Percentiles rank a stretch among this genome's conserved stretches.
Evolutionary conservation across 441 rosid species (phyloP).

Genomic region (Theobroma grandiflorum): DNA sequence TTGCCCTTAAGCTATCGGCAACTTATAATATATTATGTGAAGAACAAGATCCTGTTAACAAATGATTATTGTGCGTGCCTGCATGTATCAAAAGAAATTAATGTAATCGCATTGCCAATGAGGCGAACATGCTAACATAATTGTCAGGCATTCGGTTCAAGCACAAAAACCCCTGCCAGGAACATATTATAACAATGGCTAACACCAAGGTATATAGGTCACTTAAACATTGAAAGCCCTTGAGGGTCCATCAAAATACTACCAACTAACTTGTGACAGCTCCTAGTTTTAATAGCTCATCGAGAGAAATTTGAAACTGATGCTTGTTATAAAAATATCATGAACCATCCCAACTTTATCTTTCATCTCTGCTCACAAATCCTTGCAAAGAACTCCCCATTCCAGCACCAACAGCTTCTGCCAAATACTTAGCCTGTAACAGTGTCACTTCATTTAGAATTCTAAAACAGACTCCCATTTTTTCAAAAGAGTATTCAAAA

Average conservation of each 20-base stretch:
- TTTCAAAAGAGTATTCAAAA: background rate
- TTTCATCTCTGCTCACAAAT: slow-evolving; percentile 55
- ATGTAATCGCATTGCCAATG: no score
- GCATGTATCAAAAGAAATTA: no score
- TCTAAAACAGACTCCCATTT: slow-evolving; percentile 7
- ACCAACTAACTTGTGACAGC: background rate
- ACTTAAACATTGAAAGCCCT: background rate
- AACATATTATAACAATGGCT: background rate
- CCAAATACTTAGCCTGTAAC: slow-evolving; percentile 85
- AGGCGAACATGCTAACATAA: no score
- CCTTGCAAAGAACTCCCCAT: slow-evolving; percentile 88
- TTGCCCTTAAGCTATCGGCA: background rate
- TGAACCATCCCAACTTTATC: background rate
- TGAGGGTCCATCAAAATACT: background rate
- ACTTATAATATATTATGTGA: no score
- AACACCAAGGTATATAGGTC: no score
- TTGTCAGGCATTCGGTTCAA: no score
- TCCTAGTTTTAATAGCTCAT: background rate
- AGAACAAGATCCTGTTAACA: no score
- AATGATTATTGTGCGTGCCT: background rate
- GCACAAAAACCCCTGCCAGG: background rate
- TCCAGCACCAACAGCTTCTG: slow-evolving; percentile 90
- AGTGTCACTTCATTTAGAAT: slow-evolving; percentile 14
- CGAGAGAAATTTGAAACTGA: background rate
- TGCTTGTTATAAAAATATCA: background rate